phyloP scores from a whole-genome alignment of 352 stramenopile species.

The Globisporangium barbulae region DNA sequence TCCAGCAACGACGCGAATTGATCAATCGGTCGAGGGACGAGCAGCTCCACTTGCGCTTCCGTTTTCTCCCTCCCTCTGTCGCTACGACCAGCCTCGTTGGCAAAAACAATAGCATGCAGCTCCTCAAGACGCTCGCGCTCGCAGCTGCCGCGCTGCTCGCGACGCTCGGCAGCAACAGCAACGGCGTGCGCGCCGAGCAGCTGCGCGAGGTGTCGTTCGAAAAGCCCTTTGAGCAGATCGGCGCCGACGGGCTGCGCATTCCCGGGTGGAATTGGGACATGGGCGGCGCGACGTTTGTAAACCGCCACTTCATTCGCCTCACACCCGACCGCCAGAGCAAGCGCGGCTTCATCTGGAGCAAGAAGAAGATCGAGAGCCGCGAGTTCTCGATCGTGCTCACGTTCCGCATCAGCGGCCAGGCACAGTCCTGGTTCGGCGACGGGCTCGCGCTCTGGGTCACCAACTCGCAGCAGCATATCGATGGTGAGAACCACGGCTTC shows the following conservation, averaged over 20 bases:
- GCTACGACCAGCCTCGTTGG: neutral
- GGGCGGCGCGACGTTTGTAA: slow-evolving; percentile 63
- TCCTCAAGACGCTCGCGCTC: slow-evolving; percentile 22
- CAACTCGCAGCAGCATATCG: slow-evolving; percentile 38
- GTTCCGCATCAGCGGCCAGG: slow-evolving; percentile 84
- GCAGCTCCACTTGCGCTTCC: neutral
- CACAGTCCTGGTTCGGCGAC: slow-evolving; percentile 71
- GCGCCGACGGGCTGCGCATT: slow-evolving; percentile 50
- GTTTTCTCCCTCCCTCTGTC: neutral
- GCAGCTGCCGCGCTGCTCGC: slow-evolving; percentile 20
- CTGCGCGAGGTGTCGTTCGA: slow-evolving; percentile 62
- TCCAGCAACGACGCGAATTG: slow-evolving; percentile 4
- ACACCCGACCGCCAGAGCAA: slow-evolving; percentile 81
- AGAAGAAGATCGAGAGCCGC: slow-evolving; percentile 46
- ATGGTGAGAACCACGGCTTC: slow-evolving; percentile 82
- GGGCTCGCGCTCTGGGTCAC: slow-evolving; percentile 82
- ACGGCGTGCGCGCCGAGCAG: slow-evolving; percentile 27
- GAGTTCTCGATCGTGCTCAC: slow-evolving; percentile 79
- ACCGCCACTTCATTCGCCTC: slow-evolving; percentile 78
- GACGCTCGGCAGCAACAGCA: slow-evolving; percentile 26
- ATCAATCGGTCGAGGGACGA: neutral
- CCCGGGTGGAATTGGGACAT: slow-evolving; percentile 54
- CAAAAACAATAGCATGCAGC: slow-evolving; percentile 6
- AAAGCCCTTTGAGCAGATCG: slow-evolving; percentile 79
- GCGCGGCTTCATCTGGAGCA: slow-evolving; percentile 72